Base-by-base conservation (phyloP, 352 stramenopile species). In the Thraustochytrium sp. region DNA sequence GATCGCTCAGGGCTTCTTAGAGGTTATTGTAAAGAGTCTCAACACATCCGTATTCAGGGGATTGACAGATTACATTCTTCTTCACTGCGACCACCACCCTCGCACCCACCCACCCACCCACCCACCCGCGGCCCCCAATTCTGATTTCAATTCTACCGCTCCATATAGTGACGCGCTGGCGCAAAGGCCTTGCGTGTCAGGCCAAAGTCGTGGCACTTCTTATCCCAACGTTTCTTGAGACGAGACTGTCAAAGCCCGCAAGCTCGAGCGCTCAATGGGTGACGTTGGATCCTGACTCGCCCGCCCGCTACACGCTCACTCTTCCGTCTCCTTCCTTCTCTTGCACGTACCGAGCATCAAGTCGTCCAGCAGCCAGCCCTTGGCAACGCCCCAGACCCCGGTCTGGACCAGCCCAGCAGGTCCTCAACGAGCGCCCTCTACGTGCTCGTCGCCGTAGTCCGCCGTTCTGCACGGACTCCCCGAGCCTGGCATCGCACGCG, bases 1-100 rank as follows among this genome's bases (percentile, higher is more conserved):
- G n/a, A n/a, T n/a, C n/a, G n/a, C n/a, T 75, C 62, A 75, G 62
- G 23, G 44, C 62, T 75, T 75, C 59, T 72, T 75, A 75, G 62
- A 75, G 62, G 62, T 64, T 37, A 75, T 75, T 40, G 59, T 21
- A 44, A 56, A 54, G 38, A 4, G 48, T 75, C 26, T 75, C 62
- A 54, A 75, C 62, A 75, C 44, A 26, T 75, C 11, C 29, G 59
- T 36, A 8, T 75, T 75, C 62, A 75, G 62, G 62, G 62, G 62
- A 75, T 75, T 75, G 62, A 75, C 62, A 75, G 62, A 75, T 75
- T 31, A 29, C 3, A 40, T 75, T 26, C 44, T n/a, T 75, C 62
- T 48, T 75, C 62, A 75, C 53, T 54, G 40, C 40, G 37, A 51
- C 29, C 1, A 75, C 29, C 31, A 31, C 23, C 40, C 21, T 21